Percentiles rank a stretch among this genome's conserved stretches.
phyloP scores from a whole-genome alignment of 352 stramenopile genomes.

The Peronospora farinosa region DNA sequence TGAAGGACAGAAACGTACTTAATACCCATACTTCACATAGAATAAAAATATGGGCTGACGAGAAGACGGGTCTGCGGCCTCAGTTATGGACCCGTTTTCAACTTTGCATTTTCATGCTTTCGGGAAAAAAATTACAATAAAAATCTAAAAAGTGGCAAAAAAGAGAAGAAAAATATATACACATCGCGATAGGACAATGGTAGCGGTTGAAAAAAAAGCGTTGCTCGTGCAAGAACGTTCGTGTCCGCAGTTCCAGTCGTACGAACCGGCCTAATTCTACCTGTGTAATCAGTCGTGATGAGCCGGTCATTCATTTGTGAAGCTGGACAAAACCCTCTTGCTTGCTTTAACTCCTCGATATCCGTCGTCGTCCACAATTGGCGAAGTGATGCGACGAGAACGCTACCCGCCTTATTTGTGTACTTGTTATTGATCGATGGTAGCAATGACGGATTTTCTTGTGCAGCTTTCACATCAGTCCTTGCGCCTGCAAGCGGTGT shows the following conservation, averaged over 20 bases:
- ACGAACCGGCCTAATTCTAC: conserved; percentile 17
- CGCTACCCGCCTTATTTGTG: conserved; percentile 19
- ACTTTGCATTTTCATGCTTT: conserved; percentile 2
- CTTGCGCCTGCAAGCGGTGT: conserved; percentile 36
- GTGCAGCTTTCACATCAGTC: conserved; percentile 20
- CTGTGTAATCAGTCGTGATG: conserved; percentile 6
- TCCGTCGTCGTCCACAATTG: conserved; percentile 10
- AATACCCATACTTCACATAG: neutral
- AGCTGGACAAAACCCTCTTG: conserved; percentile 3
- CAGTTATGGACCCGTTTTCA: too few species aligned
- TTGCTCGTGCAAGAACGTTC: conserved; percentile 2
- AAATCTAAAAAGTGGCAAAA: conserved; percentile 2
- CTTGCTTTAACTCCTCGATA: conserved; percentile 7
- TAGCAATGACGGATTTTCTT: conserved; percentile 3
- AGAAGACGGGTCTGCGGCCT: too few species aligned
- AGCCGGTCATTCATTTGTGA: conserved; percentile 6
- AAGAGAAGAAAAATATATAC: conserved; percentile 14
- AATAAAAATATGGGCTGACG: neutral
- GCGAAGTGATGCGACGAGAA: conserved; percentile 2
- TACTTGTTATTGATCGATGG: conserved; percentile 14
- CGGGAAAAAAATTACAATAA: conserved; percentile 8
- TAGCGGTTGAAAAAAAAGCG: neutral
- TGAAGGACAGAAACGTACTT: neutral
- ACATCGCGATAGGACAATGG: conserved; percentile 10
- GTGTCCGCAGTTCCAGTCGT: conserved; percentile 7